Evolutionary conservation across 2,329 filamentous ascomycete genomes (phyloP).

Genomic region (Fusarium torreyae): DNA sequence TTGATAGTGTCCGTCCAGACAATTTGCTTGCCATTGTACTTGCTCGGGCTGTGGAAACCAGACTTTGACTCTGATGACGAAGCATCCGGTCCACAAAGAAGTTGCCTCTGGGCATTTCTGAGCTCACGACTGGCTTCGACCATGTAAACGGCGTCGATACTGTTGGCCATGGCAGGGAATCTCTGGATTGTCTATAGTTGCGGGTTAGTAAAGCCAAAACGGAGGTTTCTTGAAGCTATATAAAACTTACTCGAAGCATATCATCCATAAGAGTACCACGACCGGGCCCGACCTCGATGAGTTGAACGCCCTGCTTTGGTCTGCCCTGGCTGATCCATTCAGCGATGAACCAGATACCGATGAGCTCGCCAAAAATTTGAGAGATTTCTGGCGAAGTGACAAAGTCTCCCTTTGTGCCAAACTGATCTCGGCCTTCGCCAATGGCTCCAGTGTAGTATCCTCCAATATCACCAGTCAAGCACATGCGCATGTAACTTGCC

Average conservation of each 20-base stretch:
- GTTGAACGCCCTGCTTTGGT: slow-evolving; percentile 80
- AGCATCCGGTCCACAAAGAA: slow-evolving; percentile 82
- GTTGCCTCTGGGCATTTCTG: slow-evolving; percentile 81
- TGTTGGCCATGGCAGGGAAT: slow-evolving; percentile 83
- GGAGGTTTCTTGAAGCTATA: neutral
- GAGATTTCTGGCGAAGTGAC: slow-evolving; percentile 98
- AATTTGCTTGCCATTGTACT: slow-evolving; percentile 81
- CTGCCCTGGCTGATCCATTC: slow-evolving; percentile 96
- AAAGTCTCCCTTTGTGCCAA: slow-evolving; percentile 94
- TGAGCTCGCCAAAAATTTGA: slow-evolving; percentile 94
- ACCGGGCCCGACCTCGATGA: slow-evolving; percentile 95
- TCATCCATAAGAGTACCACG: slow-evolving; percentile 98
- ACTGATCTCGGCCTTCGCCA: slow-evolving; percentile 81
- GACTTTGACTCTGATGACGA: slow-evolving; percentile 78
- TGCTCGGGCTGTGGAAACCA: slow-evolving; percentile 82
- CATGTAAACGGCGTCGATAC: slow-evolving; percentile 90
- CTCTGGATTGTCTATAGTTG: slow-evolving; percentile 80
- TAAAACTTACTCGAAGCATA: slow-evolving; percentile 81
- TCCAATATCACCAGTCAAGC: slow-evolving; percentile 88
- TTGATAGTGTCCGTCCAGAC: slow-evolving; percentile 93
- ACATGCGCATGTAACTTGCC: slow-evolving; percentile 98
- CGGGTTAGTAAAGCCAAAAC: neutral
- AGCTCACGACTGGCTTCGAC: slow-evolving; percentile 92
- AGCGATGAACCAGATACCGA: slow-evolving; percentile 94
- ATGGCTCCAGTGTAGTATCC: slow-evolving; percentile 92